Evolutionary conservation across 2,329 filamentous ascomycete genomes (phyloP), one percentile per base, ranked within the genome.

Genomic region (Xylariaceae sp.): DNA sequence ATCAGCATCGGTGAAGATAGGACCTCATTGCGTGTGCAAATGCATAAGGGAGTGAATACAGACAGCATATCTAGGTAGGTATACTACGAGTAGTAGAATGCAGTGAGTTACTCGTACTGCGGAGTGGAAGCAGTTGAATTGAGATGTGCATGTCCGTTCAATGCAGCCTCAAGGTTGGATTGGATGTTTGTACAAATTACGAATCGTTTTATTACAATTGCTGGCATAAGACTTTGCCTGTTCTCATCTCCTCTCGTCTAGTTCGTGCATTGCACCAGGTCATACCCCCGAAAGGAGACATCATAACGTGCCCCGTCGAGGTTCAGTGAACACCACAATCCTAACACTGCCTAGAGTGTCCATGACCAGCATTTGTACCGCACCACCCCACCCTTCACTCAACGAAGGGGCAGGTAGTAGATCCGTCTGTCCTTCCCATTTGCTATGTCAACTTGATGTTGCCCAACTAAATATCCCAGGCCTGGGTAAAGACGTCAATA

Each of bases 201-300:
- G 23, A 30, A 60, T 62, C 50, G 45, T 57, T 53, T 63, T 50
- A 58, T 58, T 34, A 56, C 47, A 18, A 45, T 23, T 30, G 51
- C 35, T 17, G 42, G 57, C 7, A 60, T 50, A 30, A 58, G 55
- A 10, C 45, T 34, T 56, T 60, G 55, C 39, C 17, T 44, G 44
- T 42, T 39, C 37, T 47, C 47, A 10, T 18, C 37, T 23, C 39
- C 17, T n/a, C 35, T 51, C 35, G 39, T 60, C 58, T 45, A 60
- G 50, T 56, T 50, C 55, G 58, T 53, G 39, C 52, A 56, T 54
- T 23, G 39, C 50, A 47, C 9, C 35, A 11, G 52, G 30, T 37
- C 35, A 17, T n/a, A 30, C 23, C 23, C 49, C 23, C 10, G 18
- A 51, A 53, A 52, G 48, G 47, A 50, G 48, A 51, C 30, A 51